These are phyloP conservation scores for Beauveria bassiana DNA, from an alignment of 2,329 filamentous ascomycete genomes.

Conservation along the genomic window DNA sequence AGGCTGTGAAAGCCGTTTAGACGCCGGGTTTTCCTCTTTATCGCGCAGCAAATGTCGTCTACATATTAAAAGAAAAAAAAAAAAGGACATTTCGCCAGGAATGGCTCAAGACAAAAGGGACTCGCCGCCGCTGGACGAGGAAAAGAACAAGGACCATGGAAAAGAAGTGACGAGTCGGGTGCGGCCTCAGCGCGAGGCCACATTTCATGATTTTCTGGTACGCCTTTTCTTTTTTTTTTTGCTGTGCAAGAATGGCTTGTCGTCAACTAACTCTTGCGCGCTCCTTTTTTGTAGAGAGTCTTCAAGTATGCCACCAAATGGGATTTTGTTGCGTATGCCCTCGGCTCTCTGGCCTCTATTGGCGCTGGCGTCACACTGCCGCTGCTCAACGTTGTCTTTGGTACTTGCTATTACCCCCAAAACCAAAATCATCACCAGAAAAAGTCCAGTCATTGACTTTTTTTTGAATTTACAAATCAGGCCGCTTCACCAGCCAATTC, in stretches of 20 bases:
- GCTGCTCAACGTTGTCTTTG: constrained; percentile 53
- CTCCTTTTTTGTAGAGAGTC: constrained; percentile 29
- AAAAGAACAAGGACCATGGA: constrained; percentile 9
- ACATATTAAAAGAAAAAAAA: not conserved
- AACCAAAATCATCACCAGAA: not conserved
- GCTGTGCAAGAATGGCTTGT: constrained; percentile 14
- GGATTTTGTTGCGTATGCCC: constrained; percentile 41
- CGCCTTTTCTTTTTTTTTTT: not conserved
- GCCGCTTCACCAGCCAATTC: constrained; percentile 35
- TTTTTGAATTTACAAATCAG: constrained; percentile 29
- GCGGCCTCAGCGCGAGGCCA: constrained; percentile 34
- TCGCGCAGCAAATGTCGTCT: not conserved
- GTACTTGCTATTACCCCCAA: constrained; percentile 22
- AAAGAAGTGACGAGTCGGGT: constrained; percentile 14
- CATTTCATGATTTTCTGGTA: constrained; percentile 33
- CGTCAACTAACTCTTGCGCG: not conserved
- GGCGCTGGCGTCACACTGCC: constrained; percentile 48
- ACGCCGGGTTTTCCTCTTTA: not conserved
- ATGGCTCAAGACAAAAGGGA: not conserved
- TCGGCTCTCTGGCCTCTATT: constrained; percentile 40
- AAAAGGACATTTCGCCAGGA: not conserved
- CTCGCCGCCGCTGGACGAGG: not conserved
- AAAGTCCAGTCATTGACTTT: constrained; percentile 17
- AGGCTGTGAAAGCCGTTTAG: not conserved
- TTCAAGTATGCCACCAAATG: constrained; percentile 47